These are phyloP conservation scores for Alternaria arborescens DNA, from an alignment of 2,329 filamentous ascomycete species.

Conservation along the genomic window DNA sequence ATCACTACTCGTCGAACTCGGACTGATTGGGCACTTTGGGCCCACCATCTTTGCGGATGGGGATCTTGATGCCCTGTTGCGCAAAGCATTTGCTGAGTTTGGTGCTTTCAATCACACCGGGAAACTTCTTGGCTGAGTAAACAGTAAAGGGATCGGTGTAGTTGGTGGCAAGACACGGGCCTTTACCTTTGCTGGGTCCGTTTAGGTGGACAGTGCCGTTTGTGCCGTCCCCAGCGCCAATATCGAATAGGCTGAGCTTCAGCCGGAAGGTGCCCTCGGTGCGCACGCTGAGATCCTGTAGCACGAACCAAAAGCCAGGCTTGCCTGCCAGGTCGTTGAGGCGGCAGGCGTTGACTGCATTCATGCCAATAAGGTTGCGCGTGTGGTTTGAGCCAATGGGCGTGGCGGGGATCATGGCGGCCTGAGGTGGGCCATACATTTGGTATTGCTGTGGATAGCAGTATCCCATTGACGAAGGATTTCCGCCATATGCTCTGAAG, in stretches of 20 bases:
- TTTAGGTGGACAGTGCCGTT: slow-evolving; percentile 61
- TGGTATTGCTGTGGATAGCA: background rate
- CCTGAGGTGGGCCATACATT: background rate
- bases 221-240: slow-evolving; percentile 65
- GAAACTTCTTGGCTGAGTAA: slow-evolving; percentile 97
- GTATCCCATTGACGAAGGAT: background rate
- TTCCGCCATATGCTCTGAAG: slow-evolving; percentile 33
- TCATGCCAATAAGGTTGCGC: slow-evolving; percentile 89
- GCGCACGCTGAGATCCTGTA: slow-evolving; percentile 93
- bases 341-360: slow-evolving; percentile 87
- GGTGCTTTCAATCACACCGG: slow-evolving; percentile 94
- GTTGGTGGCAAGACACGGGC: slow-evolving; percentile 82
- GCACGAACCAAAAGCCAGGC: slow-evolving; percentile 93
- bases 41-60: slow-evolving; percentile 88
- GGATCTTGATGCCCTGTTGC: slow-evolving; percentile 93
- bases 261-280: slow-evolving; percentile 88
- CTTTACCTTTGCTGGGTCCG: slow-evolving; percentile 70
- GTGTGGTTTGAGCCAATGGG: slow-evolving; percentile 74
- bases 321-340: slow-evolving; percentile 81
- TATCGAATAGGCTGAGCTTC: slow-evolving; percentile 83
- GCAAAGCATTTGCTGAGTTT: slow-evolving; percentile 91
- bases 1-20: slow-evolving; percentile 49
- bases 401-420: slow-evolving; percentile 31
- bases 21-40: slow-evolving; percentile 57
- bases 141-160: slow-evolving; percentile 93